Evolutionary conservation across 169 alveolate genomes (phyloP), one percentile per base, ranked within the genome.

Genomic region (Plasmodium reichenowi): DNA sequence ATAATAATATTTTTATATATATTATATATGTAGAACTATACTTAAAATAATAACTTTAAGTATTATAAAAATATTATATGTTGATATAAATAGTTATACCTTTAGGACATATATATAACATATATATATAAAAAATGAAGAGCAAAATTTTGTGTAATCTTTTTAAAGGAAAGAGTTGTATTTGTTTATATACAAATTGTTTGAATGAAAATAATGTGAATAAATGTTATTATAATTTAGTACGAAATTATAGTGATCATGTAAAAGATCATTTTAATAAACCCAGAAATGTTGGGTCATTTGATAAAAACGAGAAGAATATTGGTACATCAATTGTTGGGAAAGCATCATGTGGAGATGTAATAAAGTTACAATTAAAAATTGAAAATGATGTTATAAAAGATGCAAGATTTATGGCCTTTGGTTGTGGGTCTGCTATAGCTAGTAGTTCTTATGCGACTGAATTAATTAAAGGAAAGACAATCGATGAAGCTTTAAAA

Each of bases 271-370:
- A 97, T 95, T 97, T 97, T 94, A 88, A 95, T 87, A 97, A 97
- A 74, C 99, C 99, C 12, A 90, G 98, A 70, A 97, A 97, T 73
- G 98, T 96, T 26, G 99, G 99, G 10, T 93, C 95, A 32, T 95
- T 95, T 64, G 96, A 92, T 47, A 94, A 94, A 59, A 80, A 72
- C 52, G 97, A 94, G 73, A 94, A 95, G 15, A 73, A 78, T 38
- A 93, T 93, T n/a, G 96, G 99, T 26, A 98, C 99, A n/a, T 99
- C 99, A 1, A 90, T 98, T 32, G 99, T 98, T n/a, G 99, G 99
- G 24, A 99, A 98, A 72, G 99, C 99, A 1, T 99, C 99, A 1
- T 98, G 99, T 88, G 99, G 99, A n/a, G 99, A 98, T 89, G 99
- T 98, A 29, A 98, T 98, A 96, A 98, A 97, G 88, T 93, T 98